phyloP scores from a whole-genome alignment of 1,284 basidiomycete species.

The Phylloboletellus chloephorus region DNA sequence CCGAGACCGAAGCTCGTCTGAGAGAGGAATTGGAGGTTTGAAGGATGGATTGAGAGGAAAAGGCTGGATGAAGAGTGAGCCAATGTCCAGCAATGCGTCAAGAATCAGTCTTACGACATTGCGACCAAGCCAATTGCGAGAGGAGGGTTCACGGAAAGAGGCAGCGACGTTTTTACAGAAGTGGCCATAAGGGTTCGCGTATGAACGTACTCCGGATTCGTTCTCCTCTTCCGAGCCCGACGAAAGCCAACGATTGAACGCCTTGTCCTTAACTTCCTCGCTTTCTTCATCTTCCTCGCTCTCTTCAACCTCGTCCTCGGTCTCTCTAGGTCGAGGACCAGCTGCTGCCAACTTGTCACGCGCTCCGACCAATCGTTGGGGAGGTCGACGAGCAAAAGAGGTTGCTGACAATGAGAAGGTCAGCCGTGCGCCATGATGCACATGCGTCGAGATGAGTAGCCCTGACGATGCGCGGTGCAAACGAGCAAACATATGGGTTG shows the following conservation, averaged over 20 bases:
- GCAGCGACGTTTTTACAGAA: constrained; percentile 19
- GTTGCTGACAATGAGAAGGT: constrained; percentile 22
- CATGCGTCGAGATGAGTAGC: constrained; percentile 10
- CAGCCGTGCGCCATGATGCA: constrained; percentile 8
- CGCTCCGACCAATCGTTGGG: constrained; percentile 9
- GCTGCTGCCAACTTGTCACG: constrained; percentile 3
- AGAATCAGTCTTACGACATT: constrained; percentile 43
- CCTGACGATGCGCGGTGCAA: constrained; percentile 13
- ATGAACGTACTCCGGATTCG: constrained; percentile 16
- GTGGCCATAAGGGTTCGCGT: constrained; percentile 13
- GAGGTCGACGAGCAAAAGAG: constrained; percentile 7
- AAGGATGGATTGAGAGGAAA: constrained; percentile 81
- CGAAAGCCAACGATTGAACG: constrained; percentile 14
- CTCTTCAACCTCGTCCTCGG: constrained; percentile 9
- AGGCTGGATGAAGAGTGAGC: constrained; percentile 42
- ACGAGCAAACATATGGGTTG: constrained; percentile 22
- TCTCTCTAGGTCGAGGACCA: constrained; percentile 1
- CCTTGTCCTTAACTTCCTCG: constrained; percentile 3
- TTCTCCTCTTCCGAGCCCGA: constrained; percentile 14
- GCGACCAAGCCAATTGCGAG: constrained; percentile 55
- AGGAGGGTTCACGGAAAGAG: constrained; percentile 27
- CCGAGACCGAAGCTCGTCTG: constrained; percentile 49
- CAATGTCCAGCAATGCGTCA: background rate
- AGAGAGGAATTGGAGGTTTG: constrained; percentile 68
- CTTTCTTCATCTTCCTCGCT: constrained; percentile 5